Conservation (phyloP, 169 alveolate species). For the Eimeria acervulina region DNA sequence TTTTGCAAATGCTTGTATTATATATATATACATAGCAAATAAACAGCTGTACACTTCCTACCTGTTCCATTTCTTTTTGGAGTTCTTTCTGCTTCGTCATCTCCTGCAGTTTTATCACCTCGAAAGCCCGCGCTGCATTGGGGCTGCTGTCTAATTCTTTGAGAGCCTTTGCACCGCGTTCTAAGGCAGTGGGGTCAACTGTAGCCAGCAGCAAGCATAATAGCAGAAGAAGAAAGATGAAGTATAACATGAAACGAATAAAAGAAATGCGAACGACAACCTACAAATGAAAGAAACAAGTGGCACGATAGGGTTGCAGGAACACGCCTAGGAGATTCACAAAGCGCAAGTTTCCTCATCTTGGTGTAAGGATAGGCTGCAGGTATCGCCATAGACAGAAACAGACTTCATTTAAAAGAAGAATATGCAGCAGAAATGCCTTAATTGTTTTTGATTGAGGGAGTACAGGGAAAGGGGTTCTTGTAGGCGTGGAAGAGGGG, state of each 20-base stretch:
- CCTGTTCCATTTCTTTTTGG: conserved; percentile 94
- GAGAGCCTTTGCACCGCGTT: conserved; percentile 99
- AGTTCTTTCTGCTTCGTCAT: conserved; percentile 96
- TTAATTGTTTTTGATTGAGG: neutral
- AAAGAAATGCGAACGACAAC: neutral
- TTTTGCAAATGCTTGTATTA: neutral
- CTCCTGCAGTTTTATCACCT: conserved; percentile 97
- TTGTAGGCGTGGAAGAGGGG: neutral
- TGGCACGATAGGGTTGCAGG: neutral
- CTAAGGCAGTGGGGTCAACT: conserved; percentile 99
- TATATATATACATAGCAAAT: neutral
- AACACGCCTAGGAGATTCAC: neutral
- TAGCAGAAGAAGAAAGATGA: neutral
- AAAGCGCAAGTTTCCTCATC: neutral
- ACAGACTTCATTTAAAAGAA: neutral
- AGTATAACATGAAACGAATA: too few species aligned
- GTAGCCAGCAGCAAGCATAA: conserved; percentile 60
- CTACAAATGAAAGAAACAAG: neutral
- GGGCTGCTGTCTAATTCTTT: conserved; percentile 96
- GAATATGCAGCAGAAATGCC: neutral
- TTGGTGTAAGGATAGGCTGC: neutral
- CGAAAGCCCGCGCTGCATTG: conserved; percentile 97
- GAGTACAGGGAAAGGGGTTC: too few species aligned
- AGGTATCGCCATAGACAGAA: neutral
- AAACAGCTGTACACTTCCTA: neutral